A percentile compares a stretch with the other conserved stretches of the same genome.
Evolutionary conservation across 345 rosid species (phyloP).

Genomic region (Populus pruinosa): DNA sequence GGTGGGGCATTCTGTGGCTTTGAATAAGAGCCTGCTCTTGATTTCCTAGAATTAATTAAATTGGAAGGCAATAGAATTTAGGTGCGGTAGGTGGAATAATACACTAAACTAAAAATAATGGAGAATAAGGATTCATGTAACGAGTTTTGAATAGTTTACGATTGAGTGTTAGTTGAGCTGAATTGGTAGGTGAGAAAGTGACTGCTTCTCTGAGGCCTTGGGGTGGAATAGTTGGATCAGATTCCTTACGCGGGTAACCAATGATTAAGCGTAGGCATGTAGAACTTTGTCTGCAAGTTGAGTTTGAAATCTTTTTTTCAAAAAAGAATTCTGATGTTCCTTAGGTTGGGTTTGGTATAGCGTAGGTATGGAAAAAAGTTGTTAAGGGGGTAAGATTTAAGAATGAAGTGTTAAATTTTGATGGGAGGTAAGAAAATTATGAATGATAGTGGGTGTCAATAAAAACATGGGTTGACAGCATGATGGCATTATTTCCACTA

Average conservation of each 20-base stretch:
- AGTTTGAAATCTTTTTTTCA: neutral
- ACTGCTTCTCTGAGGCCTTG: neutral
- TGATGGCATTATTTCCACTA: neutral
- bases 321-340: neutral
- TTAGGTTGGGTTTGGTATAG: neutral
- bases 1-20: neutral
- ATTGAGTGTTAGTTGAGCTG: slow-evolving; percentile 1
- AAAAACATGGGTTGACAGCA: neutral
- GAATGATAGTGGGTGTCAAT: too few species aligned
- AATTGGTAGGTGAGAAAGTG: slow-evolving; percentile 19
- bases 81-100: slow-evolving; percentile 22
- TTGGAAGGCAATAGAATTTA: neutral
- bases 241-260: neutral
- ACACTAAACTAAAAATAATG: neutral
- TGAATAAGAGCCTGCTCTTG: neutral
- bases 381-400: too few species aligned
- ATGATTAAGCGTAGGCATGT: slow-evolving; percentile 1
- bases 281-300: neutral
- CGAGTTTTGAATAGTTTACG: neutral
- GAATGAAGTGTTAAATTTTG: too few species aligned
- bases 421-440: too few species aligned
- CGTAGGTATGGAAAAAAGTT: too few species aligned
- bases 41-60: neutral
- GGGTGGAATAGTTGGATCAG: neutral
- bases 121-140: neutral